These are phyloP conservation scores for Berberis vulgaris DNA, from an alignment of 164 flowering plant species.

Conservation along the genomic window DNA sequence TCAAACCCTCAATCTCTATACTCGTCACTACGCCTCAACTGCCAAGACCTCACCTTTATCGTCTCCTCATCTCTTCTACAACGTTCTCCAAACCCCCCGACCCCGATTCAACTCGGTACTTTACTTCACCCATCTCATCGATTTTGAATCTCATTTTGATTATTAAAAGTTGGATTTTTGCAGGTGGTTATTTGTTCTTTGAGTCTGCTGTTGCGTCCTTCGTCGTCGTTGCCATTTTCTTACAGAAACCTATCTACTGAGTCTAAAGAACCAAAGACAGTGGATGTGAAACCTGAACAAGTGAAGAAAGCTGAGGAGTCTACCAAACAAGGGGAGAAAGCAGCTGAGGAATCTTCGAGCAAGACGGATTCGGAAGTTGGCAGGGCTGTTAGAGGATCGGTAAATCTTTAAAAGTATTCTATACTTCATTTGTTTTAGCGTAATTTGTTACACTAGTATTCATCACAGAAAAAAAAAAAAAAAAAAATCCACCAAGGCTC, in stretches of 20 bases:
- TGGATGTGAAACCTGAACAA: neutral
- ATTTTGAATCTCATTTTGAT: no score
- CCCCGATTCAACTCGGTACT: no score
- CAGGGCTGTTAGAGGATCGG: conserved; percentile 72
- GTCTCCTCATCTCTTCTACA: no score
- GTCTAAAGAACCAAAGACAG: neutral
- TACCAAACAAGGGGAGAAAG: conserved; percentile 25
- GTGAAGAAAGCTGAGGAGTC: conserved; percentile 13
- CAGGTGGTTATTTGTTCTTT: conserved; percentile 4
- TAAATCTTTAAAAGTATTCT: conserved; percentile 11
- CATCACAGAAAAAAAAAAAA: neutral
- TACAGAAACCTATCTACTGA: conserved; percentile 7
- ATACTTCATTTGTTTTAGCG: neutral
- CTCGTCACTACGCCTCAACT: no score
- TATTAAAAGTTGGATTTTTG: no score
- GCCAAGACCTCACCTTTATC: no score
- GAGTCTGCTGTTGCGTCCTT: neutral
- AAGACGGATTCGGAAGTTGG: conserved; percentile 34
- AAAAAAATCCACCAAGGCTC: neutral
- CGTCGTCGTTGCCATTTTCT: neutral
- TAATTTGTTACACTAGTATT: neutral
- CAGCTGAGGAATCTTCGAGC: conserved; percentile 29
- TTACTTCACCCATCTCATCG: no score
- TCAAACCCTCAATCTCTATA: no score
- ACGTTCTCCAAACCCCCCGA: no score